Conservation (phyloP, 140 eudicot species). For the Ambrosia hybrid region DNA sequence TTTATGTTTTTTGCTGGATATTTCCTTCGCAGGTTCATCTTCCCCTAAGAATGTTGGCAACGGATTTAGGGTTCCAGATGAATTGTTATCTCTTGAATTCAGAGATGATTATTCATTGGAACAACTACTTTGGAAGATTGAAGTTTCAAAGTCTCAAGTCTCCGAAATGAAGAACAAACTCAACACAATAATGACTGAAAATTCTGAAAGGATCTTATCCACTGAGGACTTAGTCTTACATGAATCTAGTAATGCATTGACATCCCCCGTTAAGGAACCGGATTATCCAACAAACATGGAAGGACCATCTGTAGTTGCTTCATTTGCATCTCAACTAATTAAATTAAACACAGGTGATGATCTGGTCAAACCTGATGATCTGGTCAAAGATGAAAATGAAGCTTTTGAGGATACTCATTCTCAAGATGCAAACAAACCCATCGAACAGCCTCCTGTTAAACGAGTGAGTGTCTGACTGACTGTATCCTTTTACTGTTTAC, state of each 20-base stretch:
- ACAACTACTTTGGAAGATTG: slow-evolving; percentile 57
- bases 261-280: slow-evolving; percentile 39
- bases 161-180: slow-evolving; percentile 47
- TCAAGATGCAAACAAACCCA: slow-evolving; percentile 42
- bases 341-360: slow-evolving; percentile 38
- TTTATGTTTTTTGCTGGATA: not conserved
- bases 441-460: slow-evolving; percentile 28
- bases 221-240: slow-evolving; percentile 34
- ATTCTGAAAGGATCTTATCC: slow-evolving; percentile 41
- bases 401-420: slow-evolving; percentile 31
- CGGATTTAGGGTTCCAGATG: slow-evolving; percentile 43
- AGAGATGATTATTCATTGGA: slow-evolving; percentile 55
- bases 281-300: slow-evolving; percentile 36
- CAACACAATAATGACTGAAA: slow-evolving; percentile 44
- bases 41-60: slow-evolving; percentile 31
- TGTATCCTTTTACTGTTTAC: not conserved
- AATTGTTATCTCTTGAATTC: slow-evolving; percentile 38
- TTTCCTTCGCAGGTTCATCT: slow-evolving; percentile 22
- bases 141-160: slow-evolving; percentile 45
- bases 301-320: slow-evolving; percentile 38
- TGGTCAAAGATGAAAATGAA: slow-evolving; percentile 45
- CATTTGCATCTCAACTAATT: slow-evolving; percentile 50
- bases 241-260: slow-evolving; percentile 35
- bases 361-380: slow-evolving; percentile 40
- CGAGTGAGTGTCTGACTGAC: slow-evolving; percentile 56